Conservation (phyloP, 2,329 filamentous ascomycete species). For the Dothistroma septosporum region DNA sequence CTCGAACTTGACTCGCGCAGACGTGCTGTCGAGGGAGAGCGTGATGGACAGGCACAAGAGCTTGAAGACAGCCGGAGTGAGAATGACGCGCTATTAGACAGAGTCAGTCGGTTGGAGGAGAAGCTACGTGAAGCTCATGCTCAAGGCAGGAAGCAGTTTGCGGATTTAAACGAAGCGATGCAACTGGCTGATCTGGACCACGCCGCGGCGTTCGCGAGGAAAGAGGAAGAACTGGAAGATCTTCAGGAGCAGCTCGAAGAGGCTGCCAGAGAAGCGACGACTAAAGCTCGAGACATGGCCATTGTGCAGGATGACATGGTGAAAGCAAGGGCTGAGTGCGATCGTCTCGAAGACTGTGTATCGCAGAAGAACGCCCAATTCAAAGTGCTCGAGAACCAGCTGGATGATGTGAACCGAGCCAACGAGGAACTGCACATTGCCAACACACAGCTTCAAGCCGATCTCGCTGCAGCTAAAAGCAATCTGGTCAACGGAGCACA, state of each 20-base stretch:
- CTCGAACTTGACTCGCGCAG: slow-evolving; percentile 37
- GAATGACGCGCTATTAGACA: slow-evolving; percentile 41
- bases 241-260: slow-evolving; percentile 36
- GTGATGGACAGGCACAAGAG: slow-evolving; percentile 36
- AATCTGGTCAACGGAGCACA: slow-evolving; percentile 12
- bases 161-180: slow-evolving; percentile 38
- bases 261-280: slow-evolving; percentile 6
- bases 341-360: slow-evolving; percentile 9
- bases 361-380: not conserved
- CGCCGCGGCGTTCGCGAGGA: slow-evolving; percentile 41
- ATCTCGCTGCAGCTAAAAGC: slow-evolving; percentile 11
- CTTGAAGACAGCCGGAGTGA: slow-evolving; percentile 39
- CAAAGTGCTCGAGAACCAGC: slow-evolving; percentile 4
- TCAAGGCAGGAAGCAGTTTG: slow-evolving; percentile 34
- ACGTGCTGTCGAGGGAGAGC: slow-evolving; percentile 40
- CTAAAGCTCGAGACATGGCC: slow-evolving; percentile 2
- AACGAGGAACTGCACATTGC: slow-evolving; percentile 3
- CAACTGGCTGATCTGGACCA: slow-evolving; percentile 45
- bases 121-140: slow-evolving; percentile 26
- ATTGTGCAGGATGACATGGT: slow-evolving; percentile 10
- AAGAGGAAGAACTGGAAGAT: slow-evolving; percentile 44
- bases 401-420: slow-evolving; percentile 1
- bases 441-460: slow-evolving; percentile 15
- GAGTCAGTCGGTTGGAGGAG: slow-evolving; percentile 38
- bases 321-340: slow-evolving; percentile 10